These are phyloP conservation scores for Davidsoniella virescens DNA, from an alignment of 2,329 filamentous ascomycete species.

Conservation along the genomic window DNA sequence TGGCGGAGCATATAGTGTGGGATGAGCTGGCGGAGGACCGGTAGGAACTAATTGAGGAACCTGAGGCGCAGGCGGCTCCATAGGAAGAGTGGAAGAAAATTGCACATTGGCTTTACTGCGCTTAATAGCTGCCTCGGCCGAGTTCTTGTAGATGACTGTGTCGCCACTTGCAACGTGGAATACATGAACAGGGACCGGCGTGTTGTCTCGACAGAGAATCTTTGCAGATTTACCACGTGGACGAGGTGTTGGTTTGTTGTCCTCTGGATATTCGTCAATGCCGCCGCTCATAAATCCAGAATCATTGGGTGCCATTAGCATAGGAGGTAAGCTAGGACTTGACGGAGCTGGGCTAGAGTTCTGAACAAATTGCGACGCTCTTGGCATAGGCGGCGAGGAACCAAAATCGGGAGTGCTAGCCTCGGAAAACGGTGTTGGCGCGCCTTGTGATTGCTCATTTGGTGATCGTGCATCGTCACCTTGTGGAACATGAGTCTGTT, in stretches of 20 bases:
- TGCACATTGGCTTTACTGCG: not conserved
- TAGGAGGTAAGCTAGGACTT: conserved; percentile 58
- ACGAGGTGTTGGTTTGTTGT: conserved; percentile 7
- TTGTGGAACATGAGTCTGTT: conserved; percentile 27
- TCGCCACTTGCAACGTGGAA: conserved; percentile 8
- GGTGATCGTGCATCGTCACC: conserved; percentile 38
- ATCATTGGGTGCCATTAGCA: conserved; percentile 49
- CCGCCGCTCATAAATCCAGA: conserved; percentile 78
- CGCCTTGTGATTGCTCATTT: conserved; percentile 29
- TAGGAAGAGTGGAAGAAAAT: not conserved
- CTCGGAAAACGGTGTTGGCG: conserved; percentile 37
- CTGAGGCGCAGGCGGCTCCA: conserved; percentile 18
- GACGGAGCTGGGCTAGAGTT: conserved; percentile 52
- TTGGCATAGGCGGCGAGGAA: conserved; percentile 75
- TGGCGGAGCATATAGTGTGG: conserved; percentile 8
- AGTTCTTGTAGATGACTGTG: conserved; percentile 5
- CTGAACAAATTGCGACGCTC: conserved; percentile 34
- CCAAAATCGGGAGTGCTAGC: conserved; percentile 69
- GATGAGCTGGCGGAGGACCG: conserved; percentile 6
- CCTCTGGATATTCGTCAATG: conserved; percentile 47
- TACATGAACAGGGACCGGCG: conserved; percentile 10
- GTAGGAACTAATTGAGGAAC: conserved; percentile 22
- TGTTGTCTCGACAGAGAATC: conserved; percentile 8
- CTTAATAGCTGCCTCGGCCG: conserved; percentile 2
- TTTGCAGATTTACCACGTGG: conserved; percentile 3